Percentiles rank a stretch among this genome's conserved stretches.
phyloP scores from a whole-genome alignment of 768 basidiomycete species.

The Lyophyllum shimeji region DNA sequence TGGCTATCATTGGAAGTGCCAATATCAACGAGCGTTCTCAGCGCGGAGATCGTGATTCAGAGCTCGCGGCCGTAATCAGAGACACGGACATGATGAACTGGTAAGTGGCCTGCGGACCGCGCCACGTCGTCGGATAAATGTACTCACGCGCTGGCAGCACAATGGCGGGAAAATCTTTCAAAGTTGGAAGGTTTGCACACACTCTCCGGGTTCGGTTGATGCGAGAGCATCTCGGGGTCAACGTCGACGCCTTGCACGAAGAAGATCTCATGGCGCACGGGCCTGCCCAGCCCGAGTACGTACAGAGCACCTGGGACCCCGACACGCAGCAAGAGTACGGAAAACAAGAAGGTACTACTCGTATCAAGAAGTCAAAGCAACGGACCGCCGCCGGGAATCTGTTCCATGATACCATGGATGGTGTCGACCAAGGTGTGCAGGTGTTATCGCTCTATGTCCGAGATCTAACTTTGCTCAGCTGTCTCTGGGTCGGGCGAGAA shows the following conservation, averaged over 20 bases:
- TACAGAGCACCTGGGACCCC: constrained; percentile 71
- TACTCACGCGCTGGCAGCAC: constrained; percentile 43
- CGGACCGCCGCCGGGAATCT: constrained; percentile 32
- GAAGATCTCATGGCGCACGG: constrained; percentile 63
- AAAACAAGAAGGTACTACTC: constrained; percentile 40
- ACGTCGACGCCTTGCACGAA: constrained; percentile 86
- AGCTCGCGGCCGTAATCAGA: constrained; percentile 87
- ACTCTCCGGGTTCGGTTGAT: constrained; percentile 90
- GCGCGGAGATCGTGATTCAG: constrained; percentile 95
- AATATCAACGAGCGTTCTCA: constrained; percentile 98
- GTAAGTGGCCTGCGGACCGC: constrained; percentile 37
- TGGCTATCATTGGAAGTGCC: constrained; percentile 93
- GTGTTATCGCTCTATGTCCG: background rate
- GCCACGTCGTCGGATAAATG: background rate
- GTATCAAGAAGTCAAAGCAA: constrained; percentile 37
- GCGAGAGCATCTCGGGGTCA: constrained; percentile 94
- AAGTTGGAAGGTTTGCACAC: constrained; percentile 97
- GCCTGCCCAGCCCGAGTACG: constrained; percentile 47
- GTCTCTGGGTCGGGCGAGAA: constrained; percentile 38
- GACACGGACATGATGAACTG: constrained; percentile 98
- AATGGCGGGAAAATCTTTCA: constrained; percentile 93
- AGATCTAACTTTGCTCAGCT: constrained; percentile 30
- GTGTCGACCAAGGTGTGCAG: constrained; percentile 49
- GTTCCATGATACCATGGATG: constrained; percentile 35
- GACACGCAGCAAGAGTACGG: constrained; percentile 62